These are phyloP conservation scores for Acacia crassicarpa DNA, from an alignment of 306 rosid species.

Conservation along the genomic window DNA sequence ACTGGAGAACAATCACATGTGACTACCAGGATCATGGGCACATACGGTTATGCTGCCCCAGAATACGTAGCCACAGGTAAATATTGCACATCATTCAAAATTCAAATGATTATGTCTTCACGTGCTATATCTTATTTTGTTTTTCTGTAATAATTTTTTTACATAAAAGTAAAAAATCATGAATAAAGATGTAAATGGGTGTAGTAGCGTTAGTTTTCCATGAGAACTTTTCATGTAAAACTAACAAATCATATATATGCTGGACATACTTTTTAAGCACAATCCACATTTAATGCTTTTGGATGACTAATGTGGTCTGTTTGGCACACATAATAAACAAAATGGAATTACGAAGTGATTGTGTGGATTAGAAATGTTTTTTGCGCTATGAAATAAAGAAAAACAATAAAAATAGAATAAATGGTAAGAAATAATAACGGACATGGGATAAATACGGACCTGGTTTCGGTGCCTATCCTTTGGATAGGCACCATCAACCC, in stretches of 20 bases:
- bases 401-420: not conserved
- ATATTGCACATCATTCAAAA: not conserved
- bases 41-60: slow-evolving; percentile 89
- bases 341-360: not conserved
- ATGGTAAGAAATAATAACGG: not conserved
- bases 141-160: not conserved
- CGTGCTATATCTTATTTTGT: not conserved
- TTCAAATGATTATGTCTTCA: not conserved
- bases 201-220: not conserved
- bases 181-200: not conserved
- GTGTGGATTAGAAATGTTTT: not conserved
- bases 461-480: too few species aligned
- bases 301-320: too few species aligned
- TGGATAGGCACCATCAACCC: too few species aligned
- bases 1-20: slow-evolving; percentile 75
- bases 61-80: slow-evolving; percentile 89
- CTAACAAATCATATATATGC: not conserved
- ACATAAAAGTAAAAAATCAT: not conserved
- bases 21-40: slow-evolving; percentile 80
- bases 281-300: not conserved
- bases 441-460: not conserved
- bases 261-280: not conserved
- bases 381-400: not conserved
- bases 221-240: not conserved
- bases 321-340: too few species aligned